Conservation (phyloP, 768 basidiomycete genomes). For the Mycena capillaripes region DNA sequence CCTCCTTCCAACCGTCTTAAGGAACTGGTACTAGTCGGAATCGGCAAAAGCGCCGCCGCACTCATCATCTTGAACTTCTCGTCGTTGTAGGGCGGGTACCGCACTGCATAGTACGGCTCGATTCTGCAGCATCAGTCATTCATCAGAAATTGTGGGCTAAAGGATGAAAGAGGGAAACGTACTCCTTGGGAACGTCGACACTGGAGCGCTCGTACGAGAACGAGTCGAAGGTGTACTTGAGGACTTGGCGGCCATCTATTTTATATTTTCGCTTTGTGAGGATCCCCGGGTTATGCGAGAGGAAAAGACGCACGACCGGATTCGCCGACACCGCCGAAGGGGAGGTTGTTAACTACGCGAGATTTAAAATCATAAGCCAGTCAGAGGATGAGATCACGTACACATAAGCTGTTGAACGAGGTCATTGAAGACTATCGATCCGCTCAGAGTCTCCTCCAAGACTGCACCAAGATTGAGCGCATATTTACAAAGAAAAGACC, state of each 20-base stretch:
- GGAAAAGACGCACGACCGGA: slow-evolving; percentile 68
- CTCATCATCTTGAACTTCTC: slow-evolving; percentile 1
- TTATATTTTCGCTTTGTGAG: background rate
- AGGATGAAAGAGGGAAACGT: slow-evolving; percentile 37
- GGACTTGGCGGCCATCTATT: slow-evolving; percentile 67
- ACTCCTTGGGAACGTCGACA: slow-evolving; percentile 68
- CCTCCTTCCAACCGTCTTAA: too few species aligned
- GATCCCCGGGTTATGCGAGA: background rate
- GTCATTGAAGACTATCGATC: slow-evolving; percentile 72
- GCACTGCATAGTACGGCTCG: slow-evolving; percentile 53
- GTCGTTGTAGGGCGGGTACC: slow-evolving; percentile 65
- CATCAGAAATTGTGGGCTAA: too few species aligned
- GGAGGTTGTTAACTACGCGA: slow-evolving; percentile 50
- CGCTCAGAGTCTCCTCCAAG: slow-evolving; percentile 67
- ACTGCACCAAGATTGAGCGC: slow-evolving; percentile 51
- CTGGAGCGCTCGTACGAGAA: slow-evolving; percentile 66
- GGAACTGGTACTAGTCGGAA: too few species aligned
- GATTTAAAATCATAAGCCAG: background rate
- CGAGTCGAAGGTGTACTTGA: slow-evolving; percentile 67
- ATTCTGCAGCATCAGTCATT: slow-evolving; percentile 45
- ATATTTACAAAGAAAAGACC: background rate
- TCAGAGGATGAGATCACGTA: slow-evolving; percentile 40
- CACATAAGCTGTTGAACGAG: slow-evolving; percentile 66
- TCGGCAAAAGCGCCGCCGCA: background rate
- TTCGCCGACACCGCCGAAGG: slow-evolving; percentile 70